Base-by-base conservation (phyloP, 1,139 yeast species). In the Magnusiomyces fungicola region DNA sequence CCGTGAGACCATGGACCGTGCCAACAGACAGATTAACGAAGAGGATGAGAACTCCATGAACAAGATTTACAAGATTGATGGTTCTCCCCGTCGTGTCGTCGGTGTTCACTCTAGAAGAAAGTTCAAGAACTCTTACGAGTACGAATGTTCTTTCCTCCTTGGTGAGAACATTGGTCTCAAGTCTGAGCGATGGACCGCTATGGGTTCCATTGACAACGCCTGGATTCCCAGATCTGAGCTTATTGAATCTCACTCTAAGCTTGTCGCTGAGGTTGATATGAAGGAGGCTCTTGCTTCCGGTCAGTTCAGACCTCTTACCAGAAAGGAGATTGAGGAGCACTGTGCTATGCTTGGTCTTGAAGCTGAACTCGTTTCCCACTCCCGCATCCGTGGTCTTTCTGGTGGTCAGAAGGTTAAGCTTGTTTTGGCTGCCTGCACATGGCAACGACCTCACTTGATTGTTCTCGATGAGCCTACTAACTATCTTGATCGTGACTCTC, bases 321-420 rank as follows among this genome's bases (percentile, higher is more conserved):
- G 97, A 83, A 92, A 92, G 83, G 98, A 92, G 80, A 92, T 92
- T 68, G 98, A 92, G 83, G 83, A 82, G 68, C 98, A 92, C 80
- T 92, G 98, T 80, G 81, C 88, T 65, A 85, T 88, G 94, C 80
- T 92, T 78, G 98, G 98, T 78, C 83, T 92, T 74, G 98, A 92
- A 63, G 84, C 97, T 68, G 98, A 92, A 80, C 84, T 92, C 75
- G 98, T 92, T 73, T 86, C 98, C 59, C 98, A 92, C 83, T 90
- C 97, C 65, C 90, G 97, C 81, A 92, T 92, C 76, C 89, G 97
- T 81, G 97, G 98, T 84, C 83, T 92, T 70, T 92, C 98, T 63
- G 98, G 98, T 84, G 98, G 98, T 81, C 98, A 92, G 81, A 92
- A 92, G 83, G 98, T 92, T 75, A 92, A 92, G 80, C 86, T 92